Evolutionary conservation across 805 yeast genomes (phyloP).

Genomic region (Starmerella powellii): DNA sequence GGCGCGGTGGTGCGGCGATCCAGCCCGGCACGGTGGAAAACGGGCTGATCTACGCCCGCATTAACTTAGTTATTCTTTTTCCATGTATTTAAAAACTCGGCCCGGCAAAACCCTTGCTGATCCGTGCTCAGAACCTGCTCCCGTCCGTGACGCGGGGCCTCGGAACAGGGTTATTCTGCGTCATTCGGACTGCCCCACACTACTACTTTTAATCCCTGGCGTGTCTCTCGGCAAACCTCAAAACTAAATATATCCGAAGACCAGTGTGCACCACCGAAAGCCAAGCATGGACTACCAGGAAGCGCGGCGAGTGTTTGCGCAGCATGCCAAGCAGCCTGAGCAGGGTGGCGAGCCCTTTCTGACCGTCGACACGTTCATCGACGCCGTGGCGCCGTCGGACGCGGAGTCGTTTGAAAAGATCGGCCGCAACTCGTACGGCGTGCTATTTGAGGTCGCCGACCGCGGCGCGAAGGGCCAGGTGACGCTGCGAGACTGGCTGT

Average conservation of each 20-base stretch:
- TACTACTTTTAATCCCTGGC: constrained; percentile 9
- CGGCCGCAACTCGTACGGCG: constrained; percentile 48
- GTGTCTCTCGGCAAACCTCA: too few species aligned
- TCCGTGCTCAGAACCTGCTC: too few species aligned
- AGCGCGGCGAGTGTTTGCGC: constrained; percentile 7
- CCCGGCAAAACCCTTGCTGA: too few species aligned
- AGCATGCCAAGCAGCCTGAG: constrained; percentile 15
- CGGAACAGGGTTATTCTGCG: background rate
- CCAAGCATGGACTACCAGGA: constrained; percentile 8
- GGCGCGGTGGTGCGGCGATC: too few species aligned
- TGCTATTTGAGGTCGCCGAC: constrained; percentile 75
- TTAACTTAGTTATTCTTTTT: too few species aligned
- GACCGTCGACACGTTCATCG: constrained; percentile 34
- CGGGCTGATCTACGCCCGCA: too few species aligned
- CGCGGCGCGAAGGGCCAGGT: constrained; percentile 55
- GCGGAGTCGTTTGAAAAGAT: constrained; percentile 40
- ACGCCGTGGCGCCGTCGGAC: constrained; percentile 34
- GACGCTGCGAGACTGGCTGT: constrained; percentile 57
- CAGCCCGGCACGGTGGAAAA: too few species aligned
- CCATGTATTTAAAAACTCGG: too few species aligned
- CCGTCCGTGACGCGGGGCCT: too few species aligned
- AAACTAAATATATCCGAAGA: too few species aligned
- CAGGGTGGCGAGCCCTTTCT: constrained; percentile 28
- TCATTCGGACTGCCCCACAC: constrained; percentile 8
- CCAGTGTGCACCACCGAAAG: background rate